phyloP scores from a whole-genome alignment of 306 rosid genomes.

The Vigna mungo region DNA sequence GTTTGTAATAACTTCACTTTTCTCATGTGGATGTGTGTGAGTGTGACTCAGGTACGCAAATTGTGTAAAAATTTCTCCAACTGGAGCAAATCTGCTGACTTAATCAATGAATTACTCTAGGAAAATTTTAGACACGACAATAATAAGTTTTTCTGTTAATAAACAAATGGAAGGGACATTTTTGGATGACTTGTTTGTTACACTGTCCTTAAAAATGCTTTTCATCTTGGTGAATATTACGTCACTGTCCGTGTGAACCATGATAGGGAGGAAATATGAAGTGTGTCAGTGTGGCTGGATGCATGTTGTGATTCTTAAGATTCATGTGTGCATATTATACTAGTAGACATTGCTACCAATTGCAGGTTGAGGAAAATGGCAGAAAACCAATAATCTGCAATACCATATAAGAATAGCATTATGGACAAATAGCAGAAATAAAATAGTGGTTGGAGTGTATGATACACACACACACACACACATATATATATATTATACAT shows the following conservation, averaged over 20 bases:
- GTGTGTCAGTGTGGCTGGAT: background rate
- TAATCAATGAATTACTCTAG: constrained; percentile 31
- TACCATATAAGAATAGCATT: background rate
- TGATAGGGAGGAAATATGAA: background rate
- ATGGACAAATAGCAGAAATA: background rate
- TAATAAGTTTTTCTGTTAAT: background rate
- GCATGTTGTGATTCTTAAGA: background rate
- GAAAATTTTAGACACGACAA: constrained; percentile 31
- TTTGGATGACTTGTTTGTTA: constrained; percentile 38
- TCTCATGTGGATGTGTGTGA: constrained; percentile 9
- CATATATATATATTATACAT: background rate
- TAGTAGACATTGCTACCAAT: background rate
- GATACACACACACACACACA: no score
- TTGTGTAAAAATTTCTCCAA: constrained; percentile 35
- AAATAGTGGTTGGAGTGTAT: background rate
- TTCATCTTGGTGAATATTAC: background rate
- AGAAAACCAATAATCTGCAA: background rate
- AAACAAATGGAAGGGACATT: constrained; percentile 14
- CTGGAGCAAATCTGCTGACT: constrained; percentile 24
- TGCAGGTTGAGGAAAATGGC: background rate
- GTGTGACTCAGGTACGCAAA: constrained; percentile 13
- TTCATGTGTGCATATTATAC: background rate
- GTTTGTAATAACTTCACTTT: constrained; percentile 52
- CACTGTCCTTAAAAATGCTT: constrained; percentile 14
- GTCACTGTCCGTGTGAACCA: background rate